phyloP scores from a whole-genome alignment of 768 basidiomycete genomes.

The Tephrocybe sp. region DNA sequence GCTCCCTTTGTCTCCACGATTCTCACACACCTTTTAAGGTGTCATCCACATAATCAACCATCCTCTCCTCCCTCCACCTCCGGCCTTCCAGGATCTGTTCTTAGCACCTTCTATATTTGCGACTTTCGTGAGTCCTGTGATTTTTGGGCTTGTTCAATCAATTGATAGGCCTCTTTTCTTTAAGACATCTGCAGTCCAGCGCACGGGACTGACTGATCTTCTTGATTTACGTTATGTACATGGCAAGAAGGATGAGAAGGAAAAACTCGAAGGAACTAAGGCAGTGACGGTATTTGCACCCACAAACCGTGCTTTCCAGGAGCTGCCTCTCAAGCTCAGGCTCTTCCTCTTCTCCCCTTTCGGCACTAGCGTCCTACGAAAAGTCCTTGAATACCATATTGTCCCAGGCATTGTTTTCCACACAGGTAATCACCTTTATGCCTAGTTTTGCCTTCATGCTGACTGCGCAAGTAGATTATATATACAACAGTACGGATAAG shows the following conservation, averaged over 20 bases:
- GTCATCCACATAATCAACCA: conserved; percentile 53
- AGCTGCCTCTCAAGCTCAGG: conserved; percentile 49
- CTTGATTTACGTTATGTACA: conserved; percentile 47
- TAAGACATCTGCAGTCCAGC: conserved; percentile 59
- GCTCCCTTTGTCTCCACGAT: neutral
- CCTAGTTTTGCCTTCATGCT: neutral
- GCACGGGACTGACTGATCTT: conserved; percentile 41
- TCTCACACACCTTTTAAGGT: conserved; percentile 26
- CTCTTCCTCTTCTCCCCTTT: conserved; percentile 63
- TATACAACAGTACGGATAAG: conserved; percentile 27
- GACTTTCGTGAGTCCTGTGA: conserved; percentile 37
- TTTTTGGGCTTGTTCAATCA: neutral
- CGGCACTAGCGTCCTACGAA: conserved; percentile 48
- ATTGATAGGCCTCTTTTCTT: neutral
- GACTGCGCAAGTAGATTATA: conserved; percentile 21
- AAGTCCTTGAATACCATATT: conserved; percentile 59
- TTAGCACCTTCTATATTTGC: conserved; percentile 43
- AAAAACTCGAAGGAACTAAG: conserved; percentile 43
- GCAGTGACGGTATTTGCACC: conserved; percentile 56
- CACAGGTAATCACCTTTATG: conserved; percentile 33
- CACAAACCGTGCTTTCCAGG: conserved; percentile 47
- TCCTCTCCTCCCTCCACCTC: conserved; percentile 56
- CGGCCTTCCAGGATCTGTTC: conserved; percentile 49
- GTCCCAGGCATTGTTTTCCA: conserved; percentile 49
- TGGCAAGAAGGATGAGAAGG: conserved; percentile 31